These are phyloP conservation scores for Phytopythium aichiense DNA, from an alignment of 352 stramenopile genomes.

Conservation along the genomic window DNA sequence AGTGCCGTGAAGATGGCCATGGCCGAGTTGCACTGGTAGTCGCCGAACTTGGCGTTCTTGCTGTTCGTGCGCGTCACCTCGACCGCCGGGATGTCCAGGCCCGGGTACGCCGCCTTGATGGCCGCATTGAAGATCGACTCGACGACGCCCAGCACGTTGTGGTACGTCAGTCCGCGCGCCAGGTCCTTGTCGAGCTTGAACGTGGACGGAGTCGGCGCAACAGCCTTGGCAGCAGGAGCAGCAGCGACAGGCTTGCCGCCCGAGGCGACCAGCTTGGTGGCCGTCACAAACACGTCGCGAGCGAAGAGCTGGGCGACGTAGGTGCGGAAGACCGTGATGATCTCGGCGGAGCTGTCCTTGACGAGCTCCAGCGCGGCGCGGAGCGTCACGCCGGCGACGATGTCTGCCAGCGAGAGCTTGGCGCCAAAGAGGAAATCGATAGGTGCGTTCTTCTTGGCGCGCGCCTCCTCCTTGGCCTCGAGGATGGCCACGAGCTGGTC, in stretches of 20 bases:
- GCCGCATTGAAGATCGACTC: slow-evolving; percentile 72
- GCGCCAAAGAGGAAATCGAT: slow-evolving; percentile 63
- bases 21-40: slow-evolving; percentile 99
- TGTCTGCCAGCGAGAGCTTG: slow-evolving; percentile 63
- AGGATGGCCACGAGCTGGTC: slow-evolving; percentile 46
- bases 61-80: slow-evolving; percentile 68
- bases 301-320: slow-evolving; percentile 71
- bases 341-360: slow-evolving; percentile 35
- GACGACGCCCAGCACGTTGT: slow-evolving; percentile 73
- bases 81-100: slow-evolving; percentile 44
- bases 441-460: slow-evolving; percentile 30
- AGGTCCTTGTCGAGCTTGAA: slow-evolving; percentile 52
- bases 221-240: slow-evolving; percentile 3
- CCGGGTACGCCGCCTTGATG: slow-evolving; percentile 67
- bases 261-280: slow-evolving; percentile 34
- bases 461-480: slow-evolving; percentile 56
- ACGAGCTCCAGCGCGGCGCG: slow-evolving; percentile 55
- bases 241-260: slow-evolving; percentile 26
- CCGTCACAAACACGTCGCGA: slow-evolving; percentile 41
- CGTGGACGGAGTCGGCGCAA: slow-evolving; percentile 17
- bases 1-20: slow-evolving; percentile 96
- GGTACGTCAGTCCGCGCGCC: slow-evolving; percentile 54
- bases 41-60: slow-evolving; percentile 86
- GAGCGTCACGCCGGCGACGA: slow-evolving; percentile 70
- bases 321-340: slow-evolving; percentile 54